phyloP scores from a whole-genome alignment of 1,139 yeast species.

The Pichia sp. region DNA sequence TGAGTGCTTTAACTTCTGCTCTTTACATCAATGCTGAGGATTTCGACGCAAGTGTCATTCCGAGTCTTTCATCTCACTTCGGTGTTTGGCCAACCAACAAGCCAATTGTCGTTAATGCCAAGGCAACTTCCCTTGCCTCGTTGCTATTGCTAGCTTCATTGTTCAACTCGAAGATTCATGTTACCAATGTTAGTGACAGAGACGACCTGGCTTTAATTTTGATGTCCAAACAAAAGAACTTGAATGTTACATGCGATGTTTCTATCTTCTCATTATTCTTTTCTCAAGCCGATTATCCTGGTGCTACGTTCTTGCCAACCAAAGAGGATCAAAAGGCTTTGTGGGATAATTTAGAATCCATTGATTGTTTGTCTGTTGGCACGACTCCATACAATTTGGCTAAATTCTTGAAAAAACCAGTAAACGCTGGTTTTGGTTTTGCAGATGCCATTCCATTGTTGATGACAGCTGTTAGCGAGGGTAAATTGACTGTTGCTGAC shows the following conservation, averaged over 20 bases:
- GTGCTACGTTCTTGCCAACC: constrained; percentile 71
- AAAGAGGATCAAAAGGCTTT: constrained; percentile 74
- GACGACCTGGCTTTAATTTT: constrained; percentile 81
- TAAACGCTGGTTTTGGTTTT: constrained; percentile 71
- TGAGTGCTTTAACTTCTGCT: constrained; percentile 68
- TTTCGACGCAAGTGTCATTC: constrained; percentile 61
- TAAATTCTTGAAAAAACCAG: constrained; percentile 53
- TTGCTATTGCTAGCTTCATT: constrained; percentile 85
- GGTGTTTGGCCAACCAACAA: constrained; percentile 79
- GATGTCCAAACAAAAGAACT: constrained; percentile 79
- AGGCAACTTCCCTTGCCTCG: constrained; percentile 87
- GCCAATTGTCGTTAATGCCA: constrained; percentile 90
- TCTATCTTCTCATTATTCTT: constrained; percentile 76
- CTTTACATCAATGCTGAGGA: constrained; percentile 79
- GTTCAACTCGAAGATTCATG: constrained; percentile 80
- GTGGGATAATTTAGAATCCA: constrained; percentile 68
- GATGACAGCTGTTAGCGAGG: constrained; percentile 73
- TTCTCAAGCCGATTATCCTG: constrained; percentile 67
- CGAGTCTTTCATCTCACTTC: constrained; percentile 74
- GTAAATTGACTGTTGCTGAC: constrained; percentile 68
- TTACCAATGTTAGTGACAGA: constrained; percentile 76
- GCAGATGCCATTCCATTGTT: constrained; percentile 79
- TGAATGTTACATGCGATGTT: constrained; percentile 88
- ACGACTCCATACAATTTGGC: constrained; percentile 72
- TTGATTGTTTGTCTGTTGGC: constrained; percentile 90